These are phyloP conservation scores for Fusarium decemcellulare DNA, from an alignment of 2,329 filamentous ascomycete species.

Conservation along the genomic window DNA sequence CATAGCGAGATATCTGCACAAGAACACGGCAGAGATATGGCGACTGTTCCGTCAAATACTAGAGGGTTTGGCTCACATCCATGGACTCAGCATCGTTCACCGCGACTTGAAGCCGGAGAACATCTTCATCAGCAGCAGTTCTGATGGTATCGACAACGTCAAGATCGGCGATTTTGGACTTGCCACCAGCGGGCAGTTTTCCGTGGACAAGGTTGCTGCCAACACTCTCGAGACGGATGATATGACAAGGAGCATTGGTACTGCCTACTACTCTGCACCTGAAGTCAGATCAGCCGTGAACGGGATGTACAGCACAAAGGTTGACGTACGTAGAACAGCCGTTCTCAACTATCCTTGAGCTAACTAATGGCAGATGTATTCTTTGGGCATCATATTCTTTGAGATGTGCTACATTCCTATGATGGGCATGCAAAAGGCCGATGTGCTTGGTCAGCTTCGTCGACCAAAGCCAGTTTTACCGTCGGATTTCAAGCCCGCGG, in stretches of 20 bases:
- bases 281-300: slow-evolving; percentile 84
- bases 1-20: slow-evolving; percentile 81
- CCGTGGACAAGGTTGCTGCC: slow-evolving; percentile 67
- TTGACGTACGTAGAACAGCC: slow-evolving; percentile 74
- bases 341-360: background rate
- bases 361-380: slow-evolving; percentile 81
- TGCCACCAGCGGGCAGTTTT: slow-evolving; percentile 88
- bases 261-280: slow-evolving; percentile 92
- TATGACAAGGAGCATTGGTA: slow-evolving; percentile 80
- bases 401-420: slow-evolving; percentile 89
- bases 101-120: slow-evolving; percentile 98
- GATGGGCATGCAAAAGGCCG: slow-evolving; percentile 76
- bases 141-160: slow-evolving; percentile 86
- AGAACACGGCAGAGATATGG: slow-evolving; percentile 86
- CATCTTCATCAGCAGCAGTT: slow-evolving; percentile 82
- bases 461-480: slow-evolving; percentile 79
- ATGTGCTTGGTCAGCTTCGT: slow-evolving; percentile 77
- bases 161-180: slow-evolving; percentile 98
- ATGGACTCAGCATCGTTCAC: slow-evolving; percentile 92
- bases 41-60: slow-evolving; percentile 91
- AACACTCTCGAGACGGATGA: slow-evolving; percentile 67
- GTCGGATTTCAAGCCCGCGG: slow-evolving; percentile 75
- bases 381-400: slow-evolving; percentile 96
- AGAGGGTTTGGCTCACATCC: slow-evolving; percentile 91
- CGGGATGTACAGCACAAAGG: slow-evolving; percentile 90